Percentiles rank a stretch among this genome's conserved stretches.
These are phyloP conservation scores for Tulasnella sp. DNA, from an alignment of 768 basidiomycete genomes.

Conservation along the genomic window DNA sequence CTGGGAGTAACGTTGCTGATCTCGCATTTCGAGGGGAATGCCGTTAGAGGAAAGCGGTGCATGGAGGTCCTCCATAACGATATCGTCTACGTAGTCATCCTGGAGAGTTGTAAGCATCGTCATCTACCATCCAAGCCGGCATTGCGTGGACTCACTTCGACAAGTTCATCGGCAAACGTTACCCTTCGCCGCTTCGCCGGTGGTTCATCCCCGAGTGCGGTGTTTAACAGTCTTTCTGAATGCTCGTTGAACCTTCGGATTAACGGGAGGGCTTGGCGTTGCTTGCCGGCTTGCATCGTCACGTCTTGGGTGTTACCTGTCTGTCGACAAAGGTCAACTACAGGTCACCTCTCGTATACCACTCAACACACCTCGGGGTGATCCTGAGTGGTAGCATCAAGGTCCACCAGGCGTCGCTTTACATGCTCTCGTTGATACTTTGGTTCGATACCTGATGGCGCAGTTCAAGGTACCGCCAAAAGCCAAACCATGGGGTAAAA, in stretches of 20 bases:
- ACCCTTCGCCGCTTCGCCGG: constrained; percentile 50
- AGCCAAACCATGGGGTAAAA: neutral
- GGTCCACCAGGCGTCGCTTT: constrained; percentile 72
- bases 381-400: constrained; percentile 82
- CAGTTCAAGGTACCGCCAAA: neutral
- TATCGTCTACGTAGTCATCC: constrained; percentile 36
- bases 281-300: constrained; percentile 92
- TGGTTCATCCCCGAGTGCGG: constrained; percentile 38
- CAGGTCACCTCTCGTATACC: no score
- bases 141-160: constrained; percentile 33
- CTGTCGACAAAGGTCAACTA: constrained; percentile 36
- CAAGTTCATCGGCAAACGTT: constrained; percentile 25
- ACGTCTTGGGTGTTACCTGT: constrained; percentile 80
- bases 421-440: constrained; percentile 49
- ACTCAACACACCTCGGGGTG: constrained; percentile 62
- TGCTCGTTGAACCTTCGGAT: constrained; percentile 98
- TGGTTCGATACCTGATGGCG: constrained; percentile 57
- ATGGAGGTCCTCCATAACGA: constrained; percentile 78
- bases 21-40: constrained; percentile 77
- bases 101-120: constrained; percentile 18
- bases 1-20: constrained; percentile 72
- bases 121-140: neutral
- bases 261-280: constrained; percentile 75
- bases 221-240: constrained; percentile 75
- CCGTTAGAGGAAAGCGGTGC: constrained; percentile 52